phyloP scores from a whole-genome alignment of 495 filamentous ascomycete genomes.

The Xylaria acuta region DNA sequence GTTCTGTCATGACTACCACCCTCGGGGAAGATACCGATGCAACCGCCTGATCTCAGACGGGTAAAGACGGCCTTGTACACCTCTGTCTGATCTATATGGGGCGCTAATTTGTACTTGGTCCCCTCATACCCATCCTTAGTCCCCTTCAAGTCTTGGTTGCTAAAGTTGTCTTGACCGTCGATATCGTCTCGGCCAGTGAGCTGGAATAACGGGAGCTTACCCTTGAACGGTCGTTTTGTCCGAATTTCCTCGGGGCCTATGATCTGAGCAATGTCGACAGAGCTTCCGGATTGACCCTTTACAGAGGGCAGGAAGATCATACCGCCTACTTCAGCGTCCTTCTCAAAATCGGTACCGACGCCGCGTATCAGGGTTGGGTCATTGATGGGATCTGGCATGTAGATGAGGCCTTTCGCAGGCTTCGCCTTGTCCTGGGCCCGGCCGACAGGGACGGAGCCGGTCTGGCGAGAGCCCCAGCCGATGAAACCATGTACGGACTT shows the following conservation, averaged over 20 bases:
- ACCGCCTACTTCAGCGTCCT: slow-evolving; percentile 76
- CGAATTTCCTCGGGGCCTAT: slow-evolving; percentile 79
- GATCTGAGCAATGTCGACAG: slow-evolving; percentile 79
- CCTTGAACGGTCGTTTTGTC: slow-evolving; percentile 85
- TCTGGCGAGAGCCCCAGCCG: slow-evolving; percentile 76
- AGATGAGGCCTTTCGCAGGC: slow-evolving; percentile 78
- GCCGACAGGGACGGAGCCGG: slow-evolving; percentile 87
- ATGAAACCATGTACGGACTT: slow-evolving; percentile 94
- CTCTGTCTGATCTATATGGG: slow-evolving; percentile 90
- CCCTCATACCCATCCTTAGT: slow-evolving; percentile 71
- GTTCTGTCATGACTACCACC: slow-evolving; percentile 97
- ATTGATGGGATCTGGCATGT: slow-evolving; percentile 86
- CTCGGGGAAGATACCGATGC: slow-evolving; percentile 97
- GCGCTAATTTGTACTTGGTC: slow-evolving; percentile 82
- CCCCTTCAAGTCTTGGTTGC: slow-evolving; percentile 58
- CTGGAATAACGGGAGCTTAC: slow-evolving; percentile 70
- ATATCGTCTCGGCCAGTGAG: slow-evolving; percentile 79
- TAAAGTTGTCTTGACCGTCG: slow-evolving; percentile 59
- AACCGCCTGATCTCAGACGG: slow-evolving; percentile 79
- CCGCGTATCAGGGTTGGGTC: slow-evolving; percentile 87
- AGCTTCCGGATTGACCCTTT: slow-evolving; percentile 76
- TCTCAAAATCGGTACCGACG: slow-evolving; percentile 81
- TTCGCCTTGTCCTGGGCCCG: slow-evolving; percentile 88
- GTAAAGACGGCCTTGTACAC: slow-evolving; percentile 94
- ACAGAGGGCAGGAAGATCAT: slow-evolving; percentile 84